These are phyloP conservation scores for Starmera dryadoides DNA, from an alignment of 805 yeast species.

Conservation along the genomic window DNA sequence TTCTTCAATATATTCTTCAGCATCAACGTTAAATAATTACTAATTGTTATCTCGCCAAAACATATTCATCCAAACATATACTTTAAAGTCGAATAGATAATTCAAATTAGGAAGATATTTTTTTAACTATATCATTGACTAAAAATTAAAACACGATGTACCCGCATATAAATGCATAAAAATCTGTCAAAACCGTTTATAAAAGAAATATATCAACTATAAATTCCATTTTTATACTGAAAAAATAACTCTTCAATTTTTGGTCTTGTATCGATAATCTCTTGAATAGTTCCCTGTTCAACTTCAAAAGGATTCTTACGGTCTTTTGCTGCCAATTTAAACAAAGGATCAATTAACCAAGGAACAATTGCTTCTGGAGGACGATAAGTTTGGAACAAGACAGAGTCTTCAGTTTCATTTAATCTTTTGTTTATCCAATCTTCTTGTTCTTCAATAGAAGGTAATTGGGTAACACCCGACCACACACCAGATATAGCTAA, in stretches of 20 bases:
- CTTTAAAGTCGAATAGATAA: too few relatives aligned
- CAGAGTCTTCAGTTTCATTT: constrained; percentile 10
- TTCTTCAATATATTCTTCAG: too few relatives aligned
- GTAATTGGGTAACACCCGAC: constrained; percentile 30
- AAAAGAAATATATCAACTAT: too few relatives aligned
- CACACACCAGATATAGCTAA: constrained; percentile 48
- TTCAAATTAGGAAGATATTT: too few relatives aligned
- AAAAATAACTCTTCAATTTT: neutral
- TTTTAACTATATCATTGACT: too few relatives aligned
- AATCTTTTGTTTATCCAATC: constrained; percentile 22
- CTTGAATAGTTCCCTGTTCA: constrained; percentile 4
- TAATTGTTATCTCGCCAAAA: too few relatives aligned
- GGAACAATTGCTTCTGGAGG: constrained; percentile 1
- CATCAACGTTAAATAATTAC: too few relatives aligned
- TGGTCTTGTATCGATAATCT: neutral
- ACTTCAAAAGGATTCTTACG: constrained; percentile 20
- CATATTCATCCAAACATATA: too few relatives aligned
- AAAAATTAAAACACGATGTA: too few relatives aligned
- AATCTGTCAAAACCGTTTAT: too few relatives aligned
- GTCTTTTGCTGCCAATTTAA: constrained; percentile 16
- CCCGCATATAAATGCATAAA: too few relatives aligned
- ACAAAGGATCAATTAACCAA: constrained; percentile 19
- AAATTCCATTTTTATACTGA: neutral
- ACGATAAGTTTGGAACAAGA: constrained; percentile 23
- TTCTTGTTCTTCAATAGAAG: constrained; percentile 29